A percentile compares a stretch with the other conserved stretches of the same genome.
phyloP scores from a whole-genome alignment of 192 early-diverging fungal species.

The Chytriomyces confervae region DNA sequence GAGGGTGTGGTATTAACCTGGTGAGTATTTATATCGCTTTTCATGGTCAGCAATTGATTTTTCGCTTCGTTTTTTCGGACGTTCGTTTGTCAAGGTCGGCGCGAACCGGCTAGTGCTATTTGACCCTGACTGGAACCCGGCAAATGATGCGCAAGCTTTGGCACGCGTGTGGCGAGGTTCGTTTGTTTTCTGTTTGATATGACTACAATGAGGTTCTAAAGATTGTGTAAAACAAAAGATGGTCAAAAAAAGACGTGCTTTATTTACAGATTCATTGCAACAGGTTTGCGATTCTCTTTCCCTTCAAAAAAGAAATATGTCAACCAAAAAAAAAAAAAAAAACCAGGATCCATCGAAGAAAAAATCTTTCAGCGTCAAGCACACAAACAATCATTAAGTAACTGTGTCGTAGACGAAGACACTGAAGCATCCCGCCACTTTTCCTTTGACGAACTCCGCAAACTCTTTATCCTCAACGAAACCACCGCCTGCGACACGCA shows the following conservation, averaged over 20 bases:
- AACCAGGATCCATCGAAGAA: slow-evolving; percentile 90
- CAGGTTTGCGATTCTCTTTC: slow-evolving; percentile 42
- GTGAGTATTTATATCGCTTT: slow-evolving; percentile 30
- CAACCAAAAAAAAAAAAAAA: background rate
- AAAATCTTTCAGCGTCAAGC: slow-evolving; percentile 97
- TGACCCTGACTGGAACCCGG: slow-evolving; percentile 96
- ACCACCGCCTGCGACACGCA: slow-evolving; percentile 86
- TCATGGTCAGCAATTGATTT: slow-evolving; percentile 3
- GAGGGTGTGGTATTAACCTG: slow-evolving; percentile 97
- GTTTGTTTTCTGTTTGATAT: slow-evolving; percentile 34
- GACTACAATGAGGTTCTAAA: no score
- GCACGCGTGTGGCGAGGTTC: slow-evolving; percentile 87
- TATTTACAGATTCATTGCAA: slow-evolving; percentile 96
- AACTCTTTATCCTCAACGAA: slow-evolving; percentile 87
- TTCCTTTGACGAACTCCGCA: slow-evolving; percentile 82
- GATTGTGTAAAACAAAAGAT: slow-evolving; percentile 34
- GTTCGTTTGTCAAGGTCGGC: slow-evolving; percentile 67
- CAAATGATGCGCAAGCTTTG: slow-evolving; percentile 85
- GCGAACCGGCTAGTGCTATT: slow-evolving; percentile 96
- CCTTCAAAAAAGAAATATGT: background rate
- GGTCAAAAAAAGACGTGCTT: slow-evolving; percentile 81
- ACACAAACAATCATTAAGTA: slow-evolving; percentile 78
- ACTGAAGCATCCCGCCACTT: slow-evolving; percentile 94
- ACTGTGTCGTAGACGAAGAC: slow-evolving; percentile 95
- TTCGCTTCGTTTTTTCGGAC: slow-evolving; percentile 13